Conservation (phyloP, 768 basidiomycete genomes). For the Trametes elegans region DNA sequence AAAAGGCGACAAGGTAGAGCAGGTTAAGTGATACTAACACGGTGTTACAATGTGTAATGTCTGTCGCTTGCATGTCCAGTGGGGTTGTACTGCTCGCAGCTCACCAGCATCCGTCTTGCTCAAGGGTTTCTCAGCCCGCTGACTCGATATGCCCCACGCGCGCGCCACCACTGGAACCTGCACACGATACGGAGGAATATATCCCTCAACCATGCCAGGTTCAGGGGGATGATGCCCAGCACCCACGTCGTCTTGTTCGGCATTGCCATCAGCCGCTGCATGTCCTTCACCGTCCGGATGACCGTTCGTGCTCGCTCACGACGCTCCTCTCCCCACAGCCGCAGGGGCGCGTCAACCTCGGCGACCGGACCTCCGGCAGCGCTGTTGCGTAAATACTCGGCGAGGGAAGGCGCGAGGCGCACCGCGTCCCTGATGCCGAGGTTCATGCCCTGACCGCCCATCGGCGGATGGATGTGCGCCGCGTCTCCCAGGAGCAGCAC, state of each 20-base stretch:
- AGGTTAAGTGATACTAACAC: too few species aligned
- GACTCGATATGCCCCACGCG: conserved; percentile 25
- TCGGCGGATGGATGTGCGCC: conserved; percentile 53
- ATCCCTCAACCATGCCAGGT: conserved; percentile 27
- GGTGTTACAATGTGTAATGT: too few species aligned
- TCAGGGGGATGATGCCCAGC: conserved; percentile 25
- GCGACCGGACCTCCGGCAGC: conserved; percentile 13
- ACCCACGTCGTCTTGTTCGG: conserved; percentile 21
- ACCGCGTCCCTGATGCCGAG: conserved; percentile 56
- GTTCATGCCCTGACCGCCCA: conserved; percentile 59
- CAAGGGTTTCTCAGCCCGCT: conserved; percentile 31
- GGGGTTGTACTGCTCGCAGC: too few species aligned
- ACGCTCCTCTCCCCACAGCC: conserved; percentile 36
- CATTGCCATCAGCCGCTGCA: conserved; percentile 28
- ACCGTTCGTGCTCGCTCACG: conserved; percentile 40
- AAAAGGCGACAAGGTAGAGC: too few species aligned
- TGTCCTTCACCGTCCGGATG: conserved; percentile 40
- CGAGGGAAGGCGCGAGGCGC: conserved; percentile 42
- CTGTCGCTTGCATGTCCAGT: too few species aligned
- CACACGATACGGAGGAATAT: conserved; percentile 25
- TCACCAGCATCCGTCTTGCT: too few species aligned
- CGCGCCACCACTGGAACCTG: conserved; percentile 22
- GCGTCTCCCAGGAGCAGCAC: conserved; percentile 43
- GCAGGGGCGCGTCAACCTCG: conserved; percentile 35
- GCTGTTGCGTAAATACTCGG: conserved; percentile 31